phyloP scores from a whole-genome alignment of 2,329 filamentous ascomycete species.

The Didymella sp. region DNA sequence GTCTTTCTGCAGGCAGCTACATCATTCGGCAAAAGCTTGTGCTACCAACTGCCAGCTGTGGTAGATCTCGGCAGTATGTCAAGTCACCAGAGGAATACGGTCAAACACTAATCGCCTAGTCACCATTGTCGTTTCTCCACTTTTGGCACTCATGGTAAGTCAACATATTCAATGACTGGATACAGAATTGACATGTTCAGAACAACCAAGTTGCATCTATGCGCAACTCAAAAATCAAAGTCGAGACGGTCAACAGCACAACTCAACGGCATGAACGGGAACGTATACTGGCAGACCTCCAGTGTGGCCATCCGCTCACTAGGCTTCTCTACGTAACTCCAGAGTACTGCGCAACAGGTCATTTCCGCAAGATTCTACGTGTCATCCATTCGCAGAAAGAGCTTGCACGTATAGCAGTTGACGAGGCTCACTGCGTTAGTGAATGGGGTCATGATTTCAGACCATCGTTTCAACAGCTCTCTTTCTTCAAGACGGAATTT shows the following conservation, averaged over 20 bases:
- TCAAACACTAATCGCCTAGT: conserved; percentile 58
- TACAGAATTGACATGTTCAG: conserved; percentile 52
- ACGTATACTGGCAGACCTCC: conserved; percentile 78
- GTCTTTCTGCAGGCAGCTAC: conserved; percentile 92
- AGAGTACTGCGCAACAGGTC: conserved; percentile 79
- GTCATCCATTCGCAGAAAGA: conserved; percentile 81
- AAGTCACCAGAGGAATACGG: too few relatives aligned
- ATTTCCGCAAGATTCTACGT: conserved; percentile 76
- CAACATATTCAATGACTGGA: neutral
- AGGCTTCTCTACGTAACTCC: conserved; percentile 92
- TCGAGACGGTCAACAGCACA: conserved; percentile 86
- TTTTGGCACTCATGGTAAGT: conserved; percentile 84
- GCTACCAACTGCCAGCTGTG: conserved; percentile 89
- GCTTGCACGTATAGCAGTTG: conserved; percentile 85
- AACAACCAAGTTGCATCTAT: conserved; percentile 91
- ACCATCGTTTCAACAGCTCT: conserved; percentile 85
- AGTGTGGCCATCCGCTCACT: conserved; percentile 83
- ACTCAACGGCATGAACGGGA: conserved; percentile 71
- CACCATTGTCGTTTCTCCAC: conserved; percentile 87
- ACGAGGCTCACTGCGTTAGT: conserved; percentile 96
- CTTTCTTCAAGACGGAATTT: conserved; percentile 83
- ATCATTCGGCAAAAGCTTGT: conserved; percentile 90
- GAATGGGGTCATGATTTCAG: conserved; percentile 99
- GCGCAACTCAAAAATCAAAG: conserved; percentile 74
- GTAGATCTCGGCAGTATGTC: conserved; percentile 81